Percentiles rank a stretch among this genome's conserved stretches.
Conservation (phyloP, 225 moss, liverwort and hornwort genomes). For the Pleurozium schreberi region DNA sequence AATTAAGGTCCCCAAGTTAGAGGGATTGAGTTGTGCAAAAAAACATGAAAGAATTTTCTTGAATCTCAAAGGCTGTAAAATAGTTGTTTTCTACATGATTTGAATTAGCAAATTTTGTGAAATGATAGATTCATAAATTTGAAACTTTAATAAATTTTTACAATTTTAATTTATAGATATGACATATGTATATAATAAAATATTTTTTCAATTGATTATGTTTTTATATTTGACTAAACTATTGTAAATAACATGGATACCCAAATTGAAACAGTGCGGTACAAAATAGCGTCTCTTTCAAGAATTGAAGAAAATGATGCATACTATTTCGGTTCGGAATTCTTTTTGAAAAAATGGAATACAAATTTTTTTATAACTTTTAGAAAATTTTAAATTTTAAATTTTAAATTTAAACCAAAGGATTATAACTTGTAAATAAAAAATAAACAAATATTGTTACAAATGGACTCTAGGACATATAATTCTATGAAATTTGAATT, state of each 20-base stretch:
- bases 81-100: too few species aligned
- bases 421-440: neutral
- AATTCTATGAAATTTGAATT: accelerated
- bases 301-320: accelerated
- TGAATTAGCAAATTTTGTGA: too few species aligned
- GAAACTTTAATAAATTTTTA: neutral
- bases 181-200: neutral
- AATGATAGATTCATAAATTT: too few species aligned
- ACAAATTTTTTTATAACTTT: neutral
- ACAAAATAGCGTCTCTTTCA: neutral
- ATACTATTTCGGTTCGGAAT: too few species aligned
- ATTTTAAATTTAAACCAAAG: neutral
- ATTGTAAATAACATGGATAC: neutral
- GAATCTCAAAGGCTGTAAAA: too few species aligned
- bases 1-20: accelerated
- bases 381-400: accelerated
- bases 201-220: accelerated
- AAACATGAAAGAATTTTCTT: neutral
- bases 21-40: accelerated
- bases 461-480: neutral
- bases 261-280: too few species aligned
- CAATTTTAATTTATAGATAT: neutral
- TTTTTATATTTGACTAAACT: too few species aligned
- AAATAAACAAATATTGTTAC: neutral
- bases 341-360: neutral